A percentile compares a stretch with the other conserved stretches of the same genome.
Evolutionary conservation across 148 eudicot species (phyloP).

Genomic region (Arctostaphylos glauca): DNA sequence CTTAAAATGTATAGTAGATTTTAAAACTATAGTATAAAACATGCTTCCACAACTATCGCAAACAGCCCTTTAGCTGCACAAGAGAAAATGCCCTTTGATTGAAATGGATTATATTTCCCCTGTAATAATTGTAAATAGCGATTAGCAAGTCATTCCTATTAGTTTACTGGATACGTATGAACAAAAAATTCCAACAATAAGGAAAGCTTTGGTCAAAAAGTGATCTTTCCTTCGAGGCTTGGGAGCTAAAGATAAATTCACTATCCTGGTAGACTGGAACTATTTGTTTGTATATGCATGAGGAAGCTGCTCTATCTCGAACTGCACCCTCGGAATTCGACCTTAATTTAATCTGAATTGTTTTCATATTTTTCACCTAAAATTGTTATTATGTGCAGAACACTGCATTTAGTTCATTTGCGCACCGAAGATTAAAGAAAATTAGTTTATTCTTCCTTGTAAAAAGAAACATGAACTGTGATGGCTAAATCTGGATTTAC

Average conservation of each 20-base stretch:
- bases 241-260: neutral
- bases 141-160: too few species aligned
- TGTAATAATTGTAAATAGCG: too few species aligned
- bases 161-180: too few species aligned
- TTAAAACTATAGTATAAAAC: too few species aligned
- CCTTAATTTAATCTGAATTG: neutral
- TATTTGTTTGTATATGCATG: neutral
- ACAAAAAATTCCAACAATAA: too few species aligned
- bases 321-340: neutral
- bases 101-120: neutral
- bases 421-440: neutral
- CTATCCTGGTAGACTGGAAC: neutral
- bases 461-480: neutral
- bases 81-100: neutral
- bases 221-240: too few species aligned
- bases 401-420: conserved; percentile 5
- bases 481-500: neutral
- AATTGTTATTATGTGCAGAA: neutral
- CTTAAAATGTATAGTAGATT: too few species aligned
- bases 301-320: neutral
- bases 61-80: too few species aligned
- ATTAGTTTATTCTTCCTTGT: neutral
- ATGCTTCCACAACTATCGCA: too few species aligned
- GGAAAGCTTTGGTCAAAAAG: too few species aligned
- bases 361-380: neutral